phyloP scores from a whole-genome alignment of 2,329 filamentous ascomycete species.

The Ceratocystis ficicola region DNA sequence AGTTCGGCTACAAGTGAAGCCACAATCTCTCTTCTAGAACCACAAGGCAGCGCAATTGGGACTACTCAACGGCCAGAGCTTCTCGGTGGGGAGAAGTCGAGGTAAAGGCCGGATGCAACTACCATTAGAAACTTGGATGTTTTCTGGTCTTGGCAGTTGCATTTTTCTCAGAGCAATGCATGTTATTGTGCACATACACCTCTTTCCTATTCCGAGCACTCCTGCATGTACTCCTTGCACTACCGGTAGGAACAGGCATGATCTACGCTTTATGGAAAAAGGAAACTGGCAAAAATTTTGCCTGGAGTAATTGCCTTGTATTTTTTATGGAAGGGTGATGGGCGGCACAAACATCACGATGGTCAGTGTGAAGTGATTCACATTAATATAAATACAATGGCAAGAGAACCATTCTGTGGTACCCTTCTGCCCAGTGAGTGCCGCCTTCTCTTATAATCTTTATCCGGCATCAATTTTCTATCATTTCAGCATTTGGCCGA shows the following conservation, averaged over 20 bases:
- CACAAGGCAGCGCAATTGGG: background rate
- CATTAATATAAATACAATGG: background rate
- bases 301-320: background rate
- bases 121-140: background rate
- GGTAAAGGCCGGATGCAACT: background rate
- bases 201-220: background rate
- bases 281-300: background rate
- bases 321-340: background rate
- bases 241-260: background rate
- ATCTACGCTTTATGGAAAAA: background rate
- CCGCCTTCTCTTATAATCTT: background rate
- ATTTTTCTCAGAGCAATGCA: background rate
- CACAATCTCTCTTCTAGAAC: background rate
- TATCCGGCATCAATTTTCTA: background rate
- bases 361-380: background rate
- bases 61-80: background rate
- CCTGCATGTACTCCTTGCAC: too few relatives aligned
- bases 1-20: background rate
- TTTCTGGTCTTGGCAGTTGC: constrained; percentile 8
- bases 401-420: background rate
- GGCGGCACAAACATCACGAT: background rate
- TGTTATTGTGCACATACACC: background rate
- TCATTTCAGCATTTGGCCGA: background rate
- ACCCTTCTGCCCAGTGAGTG: background rate
- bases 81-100: background rate